A percentile compares a stretch with the other conserved stretches of the same genome.
Conservation (phyloP, 139 green algal genomes). For the Pycnococcus provasolii region DNA sequence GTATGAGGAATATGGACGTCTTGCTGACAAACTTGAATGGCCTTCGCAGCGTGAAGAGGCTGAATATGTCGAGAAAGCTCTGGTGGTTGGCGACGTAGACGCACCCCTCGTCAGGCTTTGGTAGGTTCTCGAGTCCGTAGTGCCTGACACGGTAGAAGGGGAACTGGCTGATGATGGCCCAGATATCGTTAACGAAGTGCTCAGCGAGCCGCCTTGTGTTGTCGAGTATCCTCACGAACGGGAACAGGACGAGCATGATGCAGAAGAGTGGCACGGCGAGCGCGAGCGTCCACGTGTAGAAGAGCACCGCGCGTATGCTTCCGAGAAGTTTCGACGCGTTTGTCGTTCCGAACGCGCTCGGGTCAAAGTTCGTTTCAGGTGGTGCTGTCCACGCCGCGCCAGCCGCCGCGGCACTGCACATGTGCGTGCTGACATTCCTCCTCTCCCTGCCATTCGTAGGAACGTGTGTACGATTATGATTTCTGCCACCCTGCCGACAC, state of each 20-base stretch:
- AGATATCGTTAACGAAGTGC: slow-evolving; percentile 87
- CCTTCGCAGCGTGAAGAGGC: slow-evolving; percentile 32
- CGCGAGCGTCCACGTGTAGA: slow-evolving; percentile 65
- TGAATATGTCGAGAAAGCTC: slow-evolving; percentile 73
- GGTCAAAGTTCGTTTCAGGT: no score
- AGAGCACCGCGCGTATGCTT: slow-evolving; percentile 48
- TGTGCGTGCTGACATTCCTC: no score
- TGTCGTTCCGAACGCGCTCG: no score
- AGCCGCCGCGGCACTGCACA: no score
- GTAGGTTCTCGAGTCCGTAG: slow-evolving; percentile 75
- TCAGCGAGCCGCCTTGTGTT: slow-evolving; percentile 55
- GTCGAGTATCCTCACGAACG: slow-evolving; percentile 66
- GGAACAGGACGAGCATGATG: slow-evolving; percentile 63
- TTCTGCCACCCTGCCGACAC: no score
- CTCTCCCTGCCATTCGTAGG: no score
- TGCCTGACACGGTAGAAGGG: slow-evolving; percentile 73
- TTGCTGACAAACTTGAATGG: slow-evolving; percentile 98
- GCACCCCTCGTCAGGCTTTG: slow-evolving; percentile 47
- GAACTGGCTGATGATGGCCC: slow-evolving; percentile 69
- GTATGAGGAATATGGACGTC: slow-evolving; percentile 88
- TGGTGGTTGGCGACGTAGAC: slow-evolving; percentile 97
- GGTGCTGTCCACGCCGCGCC: no score
- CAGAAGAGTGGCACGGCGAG: slow-evolving; percentile 74
- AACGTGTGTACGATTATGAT: no score
- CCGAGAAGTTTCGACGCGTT: background rate